phyloP scores from a whole-genome alignment of 257 asterid species.

The Ehretia macrophylla region DNA sequence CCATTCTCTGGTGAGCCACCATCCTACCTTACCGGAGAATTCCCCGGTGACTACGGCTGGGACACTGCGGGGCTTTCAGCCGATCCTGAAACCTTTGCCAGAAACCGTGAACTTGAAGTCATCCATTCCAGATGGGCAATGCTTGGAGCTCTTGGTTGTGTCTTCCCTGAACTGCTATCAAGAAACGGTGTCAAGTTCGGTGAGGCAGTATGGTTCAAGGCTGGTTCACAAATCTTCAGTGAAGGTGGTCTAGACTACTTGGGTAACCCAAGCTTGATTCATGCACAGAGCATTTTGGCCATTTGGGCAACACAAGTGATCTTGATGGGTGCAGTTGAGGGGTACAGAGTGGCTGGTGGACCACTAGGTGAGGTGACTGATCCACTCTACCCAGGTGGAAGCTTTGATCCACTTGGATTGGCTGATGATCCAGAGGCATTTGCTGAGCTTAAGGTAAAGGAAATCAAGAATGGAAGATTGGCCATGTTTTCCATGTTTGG shows the following conservation, averaged over 20 bases:
- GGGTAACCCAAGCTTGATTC: constrained; percentile 43
- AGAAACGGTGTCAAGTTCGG: constrained; percentile 35
- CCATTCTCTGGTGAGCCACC: constrained; percentile 32
- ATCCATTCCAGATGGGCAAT: constrained; percentile 53
- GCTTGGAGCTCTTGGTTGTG: constrained; percentile 53
- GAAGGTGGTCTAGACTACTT: constrained; percentile 45
- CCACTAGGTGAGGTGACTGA: constrained; percentile 42
- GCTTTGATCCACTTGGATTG: constrained; percentile 41
- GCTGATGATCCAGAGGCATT: constrained; percentile 54
- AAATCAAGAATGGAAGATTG: constrained; percentile 41
- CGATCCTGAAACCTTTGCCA: constrained; percentile 33
- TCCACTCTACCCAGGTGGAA: constrained; percentile 42
- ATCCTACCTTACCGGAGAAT: constrained; percentile 30
- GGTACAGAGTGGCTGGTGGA: constrained; percentile 36
- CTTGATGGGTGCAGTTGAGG: constrained; percentile 49
- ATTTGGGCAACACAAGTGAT: constrained; percentile 42
- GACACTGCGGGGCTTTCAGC: constrained; percentile 41
- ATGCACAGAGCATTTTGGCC: constrained; percentile 42
- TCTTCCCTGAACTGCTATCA: constrained; percentile 42
- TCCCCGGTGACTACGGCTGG: constrained; percentile 37
- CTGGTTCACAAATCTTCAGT: constrained; percentile 43
- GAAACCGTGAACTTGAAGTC: constrained; percentile 34
- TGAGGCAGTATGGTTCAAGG: constrained; percentile 55
- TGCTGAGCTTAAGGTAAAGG: constrained; percentile 46
- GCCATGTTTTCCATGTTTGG: constrained; percentile 33